Base-by-base conservation (phyloP, 2,329 filamentous ascomycete species). In the Blumeriella jaapii region DNA sequence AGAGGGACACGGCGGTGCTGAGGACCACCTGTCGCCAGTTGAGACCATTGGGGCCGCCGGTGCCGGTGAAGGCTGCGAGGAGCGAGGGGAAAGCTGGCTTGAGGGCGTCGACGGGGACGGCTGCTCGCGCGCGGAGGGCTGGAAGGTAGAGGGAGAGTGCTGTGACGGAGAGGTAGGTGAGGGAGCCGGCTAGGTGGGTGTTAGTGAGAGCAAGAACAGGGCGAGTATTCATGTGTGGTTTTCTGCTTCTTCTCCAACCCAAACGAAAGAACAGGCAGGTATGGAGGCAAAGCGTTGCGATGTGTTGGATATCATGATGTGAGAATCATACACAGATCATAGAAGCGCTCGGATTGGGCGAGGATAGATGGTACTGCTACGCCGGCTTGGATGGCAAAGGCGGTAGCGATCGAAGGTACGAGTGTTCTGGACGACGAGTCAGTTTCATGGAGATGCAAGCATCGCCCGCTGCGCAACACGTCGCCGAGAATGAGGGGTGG, bases 161-260 rank as follows among this genome's bases (percentile, higher is more conserved):
- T 10, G 72, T 73, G 53, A 76, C 75, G 35, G 72, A 71, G 23
- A 82, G 63, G 51, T 78, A 79, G 2, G 77, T 81, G 19, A 78
- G 50, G 10, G 74, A 75, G 30, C 78, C 78, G 2, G 73, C 77
- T 30, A 9, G 12, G 10, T 6, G 6, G 3, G 11, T n/a, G 12
- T 22, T 23, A 20, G 18, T 16, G 4, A 10, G 8, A 18, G 16
- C 11, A 10, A 4, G 6, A 3, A n/a, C 5, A 16, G 13, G 9
- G 16, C 6, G 14, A 6, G 28, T n/a, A 4, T 18, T 11, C 6
- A 6, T 16, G 9, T 29, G 16, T 17, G 28, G 12, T 18, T 16
- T n/a, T 2, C 2, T 17, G 28, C 6, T 19, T 8, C 6, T n/a
- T n/a, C n/a, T n/a, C n/a, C n/a, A n/a, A n/a, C n/a, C n/a, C n/a